phyloP scores from a whole-genome alignment of 495 filamentous ascomycete genomes.

The Trichocladium antarcticum region DNA sequence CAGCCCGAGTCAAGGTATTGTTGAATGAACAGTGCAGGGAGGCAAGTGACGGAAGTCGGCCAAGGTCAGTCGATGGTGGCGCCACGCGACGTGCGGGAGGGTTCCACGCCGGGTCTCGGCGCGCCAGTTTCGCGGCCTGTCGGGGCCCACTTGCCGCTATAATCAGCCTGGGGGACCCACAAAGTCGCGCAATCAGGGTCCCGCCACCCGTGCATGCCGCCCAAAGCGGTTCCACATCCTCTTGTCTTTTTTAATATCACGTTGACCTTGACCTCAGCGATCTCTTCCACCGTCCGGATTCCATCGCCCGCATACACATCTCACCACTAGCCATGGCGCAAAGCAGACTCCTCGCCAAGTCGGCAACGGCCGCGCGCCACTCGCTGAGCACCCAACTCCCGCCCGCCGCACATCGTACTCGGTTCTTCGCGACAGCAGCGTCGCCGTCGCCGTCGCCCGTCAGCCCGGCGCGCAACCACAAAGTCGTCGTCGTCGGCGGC shows the following conservation, averaged over 20 bases:
- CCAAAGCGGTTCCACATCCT: no score
- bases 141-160: no score
- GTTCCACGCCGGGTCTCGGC: conserved; percentile 2
- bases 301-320: neutral
- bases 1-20: no score
- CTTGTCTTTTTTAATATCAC: no score
- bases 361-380: neutral
- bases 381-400: neutral
- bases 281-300: no score
- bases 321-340: neutral
- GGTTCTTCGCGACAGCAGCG: conserved; percentile 38
- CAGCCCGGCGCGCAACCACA: conserved; percentile 37
- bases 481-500: conserved; percentile 53
- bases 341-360: conserved; percentile 2
- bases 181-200: no score
- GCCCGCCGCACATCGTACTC: conserved; percentile 4
- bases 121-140: no score
- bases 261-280: no score
- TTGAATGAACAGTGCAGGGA: no score
- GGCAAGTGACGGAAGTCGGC: neutral
- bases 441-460: conserved; percentile 33
- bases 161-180: no score
- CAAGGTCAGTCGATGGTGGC: conserved; percentile 7
- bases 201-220: no score
- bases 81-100: neutral